Evolutionary conservation across 2,329 filamentous ascomycete genomes (phyloP).

Genomic region (Hypoxylon sp.): DNA sequence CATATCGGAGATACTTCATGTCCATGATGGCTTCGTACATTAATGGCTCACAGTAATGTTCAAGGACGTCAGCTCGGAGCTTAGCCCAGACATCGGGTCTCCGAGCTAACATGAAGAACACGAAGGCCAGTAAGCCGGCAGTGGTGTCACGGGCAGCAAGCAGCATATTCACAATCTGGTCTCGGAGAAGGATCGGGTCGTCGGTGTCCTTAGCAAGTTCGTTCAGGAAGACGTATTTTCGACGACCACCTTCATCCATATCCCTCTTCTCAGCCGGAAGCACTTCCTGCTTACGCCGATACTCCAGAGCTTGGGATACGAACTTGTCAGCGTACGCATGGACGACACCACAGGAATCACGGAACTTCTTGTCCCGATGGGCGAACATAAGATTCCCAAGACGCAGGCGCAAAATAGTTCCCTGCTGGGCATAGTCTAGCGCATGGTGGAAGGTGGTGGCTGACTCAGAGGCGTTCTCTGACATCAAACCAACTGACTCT

Average conservation of each 20-base stretch:
- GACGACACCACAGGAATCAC: constrained; percentile 37
- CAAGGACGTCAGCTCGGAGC: constrained; percentile 58
- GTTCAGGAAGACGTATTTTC: constrained; percentile 62
- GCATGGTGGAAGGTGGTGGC: constrained; percentile 41
- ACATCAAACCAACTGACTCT: constrained; percentile 43
- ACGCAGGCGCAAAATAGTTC: constrained; percentile 39
- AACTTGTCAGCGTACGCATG: constrained; percentile 43
- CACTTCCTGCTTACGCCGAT: constrained; percentile 25
- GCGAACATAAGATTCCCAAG: constrained; percentile 43
- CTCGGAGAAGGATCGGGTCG: constrained; percentile 56
- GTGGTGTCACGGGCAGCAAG: constrained; percentile 63
- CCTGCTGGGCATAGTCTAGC: constrained; percentile 42
- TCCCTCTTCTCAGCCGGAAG: constrained; percentile 30
- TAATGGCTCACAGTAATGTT: constrained; percentile 53
- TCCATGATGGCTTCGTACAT: constrained; percentile 63
- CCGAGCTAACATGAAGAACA: constrained; percentile 59
- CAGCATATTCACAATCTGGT: constrained; percentile 59
- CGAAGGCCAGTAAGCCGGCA: constrained; percentile 58
- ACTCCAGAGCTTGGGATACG: constrained; percentile 39
- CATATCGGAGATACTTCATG: constrained; percentile 67
- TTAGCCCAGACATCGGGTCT: constrained; percentile 59
- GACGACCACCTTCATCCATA: constrained; percentile 18
- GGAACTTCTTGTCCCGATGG: constrained; percentile 42
- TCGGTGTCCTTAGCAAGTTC: constrained; percentile 61
- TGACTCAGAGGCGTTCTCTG: constrained; percentile 39